These are phyloP conservation scores for Aureobasidium vineae DNA, from an alignment of 2,329 filamentous ascomycete species.

Conservation along the genomic window DNA sequence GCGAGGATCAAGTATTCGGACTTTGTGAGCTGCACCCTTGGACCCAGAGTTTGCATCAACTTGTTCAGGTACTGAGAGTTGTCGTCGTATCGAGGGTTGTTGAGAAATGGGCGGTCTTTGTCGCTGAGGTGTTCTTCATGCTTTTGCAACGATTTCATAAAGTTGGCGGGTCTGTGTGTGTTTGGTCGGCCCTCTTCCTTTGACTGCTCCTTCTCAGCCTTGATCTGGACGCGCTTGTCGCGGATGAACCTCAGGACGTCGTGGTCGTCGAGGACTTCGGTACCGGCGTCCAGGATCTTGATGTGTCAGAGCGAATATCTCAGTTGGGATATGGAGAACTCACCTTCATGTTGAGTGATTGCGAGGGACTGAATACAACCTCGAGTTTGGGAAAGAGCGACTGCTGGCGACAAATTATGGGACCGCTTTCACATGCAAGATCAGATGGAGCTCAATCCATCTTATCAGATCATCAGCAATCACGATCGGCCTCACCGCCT, in stretches of 20 bases:
- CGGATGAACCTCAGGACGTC: slow-evolving; percentile 39
- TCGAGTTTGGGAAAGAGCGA: background rate
- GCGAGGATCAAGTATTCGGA: slow-evolving; percentile 38
- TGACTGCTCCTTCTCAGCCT: slow-evolving; percentile 35
- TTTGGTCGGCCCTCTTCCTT: slow-evolving; percentile 30
- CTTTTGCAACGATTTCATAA: slow-evolving; percentile 29
- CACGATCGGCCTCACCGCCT: slow-evolving; percentile 1
- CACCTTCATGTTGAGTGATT: slow-evolving; percentile 6
- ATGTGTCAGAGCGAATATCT: background rate
- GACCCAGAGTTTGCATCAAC: slow-evolving; percentile 33
- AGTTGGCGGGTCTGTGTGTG: slow-evolving; percentile 34
- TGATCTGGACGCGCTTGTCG: slow-evolving; percentile 36
- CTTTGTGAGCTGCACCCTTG: slow-evolving; percentile 38
- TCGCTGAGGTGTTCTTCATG: slow-evolving; percentile 30
- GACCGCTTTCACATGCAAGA: slow-evolving; percentile 20
- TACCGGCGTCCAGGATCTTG: slow-evolving; percentile 40
- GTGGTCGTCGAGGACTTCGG: slow-evolving; percentile 38
- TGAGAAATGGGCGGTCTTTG: slow-evolving; percentile 30
- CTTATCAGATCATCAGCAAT: slow-evolving; percentile 1
- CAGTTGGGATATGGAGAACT: no score
- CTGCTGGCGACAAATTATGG: slow-evolving; percentile 2
- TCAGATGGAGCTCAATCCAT: background rate
- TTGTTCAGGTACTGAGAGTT: slow-evolving; percentile 30
- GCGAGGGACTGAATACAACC: background rate
- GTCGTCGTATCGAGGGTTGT: slow-evolving; percentile 31